These are phyloP conservation scores for Entomortierella lignicola DNA, from an alignment of 192 early-diverging fungal genomes.

Conservation along the genomic window DNA sequence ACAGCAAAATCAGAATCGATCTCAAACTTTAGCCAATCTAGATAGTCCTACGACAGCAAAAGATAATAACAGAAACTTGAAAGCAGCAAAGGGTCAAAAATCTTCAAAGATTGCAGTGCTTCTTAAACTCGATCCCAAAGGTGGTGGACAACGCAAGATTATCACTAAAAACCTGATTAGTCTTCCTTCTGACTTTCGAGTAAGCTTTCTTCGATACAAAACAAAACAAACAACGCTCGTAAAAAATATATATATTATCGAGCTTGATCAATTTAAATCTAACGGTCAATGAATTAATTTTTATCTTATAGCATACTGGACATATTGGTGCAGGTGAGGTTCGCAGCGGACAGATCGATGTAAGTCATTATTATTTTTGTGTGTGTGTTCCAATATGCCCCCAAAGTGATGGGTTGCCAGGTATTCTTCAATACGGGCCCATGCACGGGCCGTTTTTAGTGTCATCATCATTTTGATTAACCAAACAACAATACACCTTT, in stretches of 20 bases:
- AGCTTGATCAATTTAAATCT: too few species aligned
- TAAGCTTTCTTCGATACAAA: too few species aligned
- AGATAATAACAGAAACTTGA: conserved; percentile 3
- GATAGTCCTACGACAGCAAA: conserved; percentile 4
- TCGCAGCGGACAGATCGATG: conserved; percentile 53
- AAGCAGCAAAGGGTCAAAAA: conserved; percentile 1
- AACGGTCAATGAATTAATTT: conserved; percentile 3
- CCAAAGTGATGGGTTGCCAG: background rate
- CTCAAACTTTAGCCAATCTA: conserved; percentile 9
- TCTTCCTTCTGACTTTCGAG: conserved; percentile 49
- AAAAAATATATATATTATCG: background rate
- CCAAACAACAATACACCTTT: too few species aligned
- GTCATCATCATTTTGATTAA: too few species aligned
- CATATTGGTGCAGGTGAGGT: conserved; percentile 57
- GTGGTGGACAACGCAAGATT: conserved; percentile 25
- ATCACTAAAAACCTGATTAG: conserved; percentile 50
- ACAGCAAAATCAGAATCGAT: conserved; percentile 12
- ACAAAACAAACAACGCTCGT: too few species aligned
- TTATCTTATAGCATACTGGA: conserved; percentile 50
- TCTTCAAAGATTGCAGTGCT: conserved; percentile 41
- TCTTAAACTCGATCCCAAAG: conserved; percentile 47
- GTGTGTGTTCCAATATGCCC: conserved; percentile 6
- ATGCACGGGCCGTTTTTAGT: too few species aligned
- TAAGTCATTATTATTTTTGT: conserved; percentile 23
- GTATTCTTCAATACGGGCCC: background rate